phyloP scores from a whole-genome alignment of 495 filamentous ascomycete species.

The Xylaria bambusicola region DNA sequence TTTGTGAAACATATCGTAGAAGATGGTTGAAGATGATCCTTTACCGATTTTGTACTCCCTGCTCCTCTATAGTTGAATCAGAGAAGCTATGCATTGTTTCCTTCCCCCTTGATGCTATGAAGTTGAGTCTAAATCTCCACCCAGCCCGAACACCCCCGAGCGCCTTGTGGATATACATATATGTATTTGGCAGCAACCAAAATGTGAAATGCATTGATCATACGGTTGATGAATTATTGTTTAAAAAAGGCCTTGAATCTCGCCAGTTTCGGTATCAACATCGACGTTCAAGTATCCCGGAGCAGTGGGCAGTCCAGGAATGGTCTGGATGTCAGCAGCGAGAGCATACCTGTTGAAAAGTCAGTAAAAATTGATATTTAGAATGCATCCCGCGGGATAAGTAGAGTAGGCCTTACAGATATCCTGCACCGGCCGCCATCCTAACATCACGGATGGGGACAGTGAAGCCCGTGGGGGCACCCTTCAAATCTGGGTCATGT shows the following conservation, averaged over 20 bases:
- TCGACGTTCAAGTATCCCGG: constrained; percentile 97
- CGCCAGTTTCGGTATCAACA: constrained; percentile 87
- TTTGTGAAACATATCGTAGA: not conserved
- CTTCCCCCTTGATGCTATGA: constrained; percentile 2
- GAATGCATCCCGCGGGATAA: not conserved
- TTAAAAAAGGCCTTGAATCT: constrained; percentile 95
- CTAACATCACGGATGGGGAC: constrained; percentile 93
- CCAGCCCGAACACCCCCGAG: constrained; percentile 2
- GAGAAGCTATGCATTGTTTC: constrained; percentile 15
- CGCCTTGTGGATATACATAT: not conserved
- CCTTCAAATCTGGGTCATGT: constrained; percentile 91
- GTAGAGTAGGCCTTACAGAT: constrained; percentile 62
- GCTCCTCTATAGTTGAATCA: constrained; percentile 20
- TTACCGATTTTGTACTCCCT: constrained; percentile 1
- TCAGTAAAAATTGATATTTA: not conserved
- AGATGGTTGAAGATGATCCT: not conserved
- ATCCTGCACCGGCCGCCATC: constrained; percentile 90
- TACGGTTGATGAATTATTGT: not conserved
- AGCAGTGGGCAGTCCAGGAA: constrained; percentile 91
- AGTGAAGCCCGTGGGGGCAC: constrained; percentile 93
- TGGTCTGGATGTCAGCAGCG: constrained; percentile 97
- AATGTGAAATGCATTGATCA: not conserved
- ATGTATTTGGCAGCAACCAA: not conserved
- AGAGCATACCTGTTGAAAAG: constrained; percentile 70
- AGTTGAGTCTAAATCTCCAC: constrained; percentile 16